Conservation (phyloP, 1,284 basidiomycete species). For the Limonomyces culmigenus region DNA sequence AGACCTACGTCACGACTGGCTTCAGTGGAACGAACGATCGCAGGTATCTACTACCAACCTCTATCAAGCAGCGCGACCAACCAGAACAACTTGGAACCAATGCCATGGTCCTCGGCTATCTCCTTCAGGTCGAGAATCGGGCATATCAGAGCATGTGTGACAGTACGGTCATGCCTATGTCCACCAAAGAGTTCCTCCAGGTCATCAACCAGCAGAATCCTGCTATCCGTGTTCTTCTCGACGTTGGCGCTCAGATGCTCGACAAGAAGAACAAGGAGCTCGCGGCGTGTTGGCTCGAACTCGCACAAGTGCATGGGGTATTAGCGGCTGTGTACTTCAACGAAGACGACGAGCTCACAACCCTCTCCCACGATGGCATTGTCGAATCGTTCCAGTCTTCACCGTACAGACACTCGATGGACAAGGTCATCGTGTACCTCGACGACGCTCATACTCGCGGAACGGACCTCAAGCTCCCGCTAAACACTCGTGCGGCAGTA, state of each 20-base stretch:
- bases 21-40: slow-evolving; percentile 45
- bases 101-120: slow-evolving; percentile 26
- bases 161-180: slow-evolving; percentile 11
- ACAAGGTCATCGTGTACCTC: slow-evolving; percentile 31
- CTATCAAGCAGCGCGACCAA: slow-evolving; percentile 25
- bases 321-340: slow-evolving; percentile 31
- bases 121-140: slow-evolving; percentile 27
- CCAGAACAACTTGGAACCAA: slow-evolving; percentile 27
- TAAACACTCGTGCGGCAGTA: slow-evolving; percentile 26
- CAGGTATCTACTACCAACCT: slow-evolving; percentile 26
- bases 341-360: slow-evolving; percentile 22
- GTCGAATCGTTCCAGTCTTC: slow-evolving; percentile 24
- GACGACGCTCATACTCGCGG: slow-evolving; percentile 43
- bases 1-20: slow-evolving; percentile 22
- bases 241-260: slow-evolving; percentile 40
- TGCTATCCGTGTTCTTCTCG: slow-evolving; percentile 27
- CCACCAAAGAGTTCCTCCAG: slow-evolving; percentile 17
- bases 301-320: slow-evolving; percentile 12
- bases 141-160: slow-evolving; percentile 14
- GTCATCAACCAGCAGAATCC: slow-evolving; percentile 16
- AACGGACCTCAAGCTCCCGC: slow-evolving; percentile 34
- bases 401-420: slow-evolving; percentile 22
- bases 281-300: slow-evolving; percentile 21
- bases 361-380: slow-evolving; percentile 22
- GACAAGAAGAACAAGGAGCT: slow-evolving; percentile 27